These are phyloP conservation scores for Podaxis rugospora DNA, from an alignment of 768 basidiomycete species.

Conservation along the genomic window DNA sequence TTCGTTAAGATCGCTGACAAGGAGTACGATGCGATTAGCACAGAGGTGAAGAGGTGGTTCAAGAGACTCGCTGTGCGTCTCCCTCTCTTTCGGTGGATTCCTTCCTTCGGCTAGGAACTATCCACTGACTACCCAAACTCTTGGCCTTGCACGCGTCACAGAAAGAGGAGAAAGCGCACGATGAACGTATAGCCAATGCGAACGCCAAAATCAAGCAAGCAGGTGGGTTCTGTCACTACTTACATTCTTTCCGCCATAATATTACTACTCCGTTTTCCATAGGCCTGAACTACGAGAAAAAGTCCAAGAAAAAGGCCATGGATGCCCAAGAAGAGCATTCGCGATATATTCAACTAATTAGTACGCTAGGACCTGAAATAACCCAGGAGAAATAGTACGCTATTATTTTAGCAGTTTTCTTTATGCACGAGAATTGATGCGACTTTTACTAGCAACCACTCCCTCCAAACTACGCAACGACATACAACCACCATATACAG, in stretches of 20 bases:
- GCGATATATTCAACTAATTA: slow-evolving; percentile 72
- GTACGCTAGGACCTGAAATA: slow-evolving; percentile 69
- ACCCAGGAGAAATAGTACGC: slow-evolving; percentile 77
- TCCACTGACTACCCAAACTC: not conserved
- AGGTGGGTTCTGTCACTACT: slow-evolving; percentile 29
- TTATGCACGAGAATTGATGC: not conserved
- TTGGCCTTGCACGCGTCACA: slow-evolving; percentile 20
- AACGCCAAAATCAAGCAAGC: slow-evolving; percentile 78
- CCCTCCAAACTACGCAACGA: slow-evolving; percentile 54
- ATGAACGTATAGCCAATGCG: slow-evolving; percentile 60
- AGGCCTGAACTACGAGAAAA: slow-evolving; percentile 79
- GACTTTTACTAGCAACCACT: slow-evolving; percentile 51
- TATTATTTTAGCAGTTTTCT: not conserved
- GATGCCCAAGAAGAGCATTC: slow-evolving; percentile 73
- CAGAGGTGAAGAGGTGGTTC: slow-evolving; percentile 82
- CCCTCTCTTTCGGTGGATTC: not conserved
- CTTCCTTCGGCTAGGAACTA: not conserved
- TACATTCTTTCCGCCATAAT: not conserved
- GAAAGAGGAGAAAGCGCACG: slow-evolving; percentile 81
- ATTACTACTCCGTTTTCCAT: not conserved
- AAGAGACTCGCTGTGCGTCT: slow-evolving; percentile 73
- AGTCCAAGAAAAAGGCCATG: slow-evolving; percentile 64
- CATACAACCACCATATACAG: slow-evolving; percentile 54
- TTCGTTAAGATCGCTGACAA: slow-evolving; percentile 73
- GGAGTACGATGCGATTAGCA: slow-evolving; percentile 60